Percentiles rank a stretch among this genome's conserved stretches.
These are phyloP conservation scores for Claviceps sp. DNA, from an alignment of 2,329 filamentous ascomycete genomes.

Conservation along the genomic window DNA sequence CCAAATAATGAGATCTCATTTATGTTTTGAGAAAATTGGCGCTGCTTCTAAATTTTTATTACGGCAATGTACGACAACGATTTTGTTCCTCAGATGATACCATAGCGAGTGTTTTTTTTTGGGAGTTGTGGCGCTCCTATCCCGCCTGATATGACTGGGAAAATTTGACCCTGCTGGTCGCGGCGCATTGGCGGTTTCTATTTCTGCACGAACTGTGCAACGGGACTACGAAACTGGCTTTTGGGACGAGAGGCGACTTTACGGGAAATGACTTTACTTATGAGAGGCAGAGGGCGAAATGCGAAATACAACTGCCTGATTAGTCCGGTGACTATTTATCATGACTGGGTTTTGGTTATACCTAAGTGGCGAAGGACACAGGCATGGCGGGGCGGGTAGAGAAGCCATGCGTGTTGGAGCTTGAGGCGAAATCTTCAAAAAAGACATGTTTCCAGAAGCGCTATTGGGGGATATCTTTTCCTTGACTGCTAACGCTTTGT, in stretches of 20 bases:
- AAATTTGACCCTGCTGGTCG: background rate
- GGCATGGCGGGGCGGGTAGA: background rate
- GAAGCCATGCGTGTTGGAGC: background rate
- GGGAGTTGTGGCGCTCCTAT: background rate
- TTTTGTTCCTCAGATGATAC: conserved; percentile 5
- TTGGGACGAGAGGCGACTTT: conserved; percentile 1
- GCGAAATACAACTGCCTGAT: background rate
- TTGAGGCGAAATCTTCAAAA: background rate
- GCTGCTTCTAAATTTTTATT: background rate
- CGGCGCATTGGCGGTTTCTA: background rate
- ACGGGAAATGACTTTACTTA: too few relatives aligned
- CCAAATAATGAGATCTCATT: conserved; percentile 8
- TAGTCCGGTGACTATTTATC: background rate
- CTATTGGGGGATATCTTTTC: background rate
- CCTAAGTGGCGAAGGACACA: background rate
- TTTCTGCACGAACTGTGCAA: conserved; percentile 2
- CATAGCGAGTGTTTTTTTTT: conserved; percentile 8
- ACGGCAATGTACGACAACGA: conserved; percentile 6
- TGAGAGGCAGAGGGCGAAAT: too few relatives aligned
- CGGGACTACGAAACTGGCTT: background rate
- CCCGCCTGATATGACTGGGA: background rate
- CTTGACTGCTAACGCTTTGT: background rate
- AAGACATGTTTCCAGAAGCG: background rate
- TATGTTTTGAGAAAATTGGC: background rate
- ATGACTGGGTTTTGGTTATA: background rate